These are phyloP conservation scores for Mortierella sp. DNA, from an alignment of 371 early-diverging fungal species.

Conservation along the genomic window DNA sequence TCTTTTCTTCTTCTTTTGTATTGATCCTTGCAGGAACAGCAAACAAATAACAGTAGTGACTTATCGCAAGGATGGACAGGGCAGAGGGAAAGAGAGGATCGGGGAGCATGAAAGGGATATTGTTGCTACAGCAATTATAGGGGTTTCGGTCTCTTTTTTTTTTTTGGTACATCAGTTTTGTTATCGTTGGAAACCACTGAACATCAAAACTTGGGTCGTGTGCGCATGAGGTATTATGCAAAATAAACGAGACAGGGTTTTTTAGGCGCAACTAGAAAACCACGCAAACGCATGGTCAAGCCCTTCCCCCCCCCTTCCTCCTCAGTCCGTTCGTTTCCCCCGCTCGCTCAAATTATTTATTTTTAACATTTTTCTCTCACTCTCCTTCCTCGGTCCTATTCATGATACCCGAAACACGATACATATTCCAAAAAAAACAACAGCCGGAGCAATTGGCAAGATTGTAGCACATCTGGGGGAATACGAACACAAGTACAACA, in stretches of 20 bases:
- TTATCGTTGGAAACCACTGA: neutral
- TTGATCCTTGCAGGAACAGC: neutral
- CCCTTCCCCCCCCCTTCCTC: no score
- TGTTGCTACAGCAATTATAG: neutral
- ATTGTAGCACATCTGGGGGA: slow-evolving; percentile 63
- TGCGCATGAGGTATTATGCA: neutral
- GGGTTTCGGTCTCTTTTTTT: neutral
- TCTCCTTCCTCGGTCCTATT: neutral
- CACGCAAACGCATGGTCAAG: neutral
- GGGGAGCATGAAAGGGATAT: neutral
- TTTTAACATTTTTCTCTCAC: neutral
- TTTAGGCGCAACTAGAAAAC: neutral
- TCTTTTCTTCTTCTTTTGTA: neutral
- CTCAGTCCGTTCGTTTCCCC: neutral
- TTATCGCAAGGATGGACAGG: neutral
- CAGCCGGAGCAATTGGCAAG: slow-evolving; percentile 67
- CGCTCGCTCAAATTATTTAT: slow-evolving; percentile 13
- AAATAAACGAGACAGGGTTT: neutral
- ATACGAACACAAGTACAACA: slow-evolving; percentile 61
- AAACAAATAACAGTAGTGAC: neutral
- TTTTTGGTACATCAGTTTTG: no score
- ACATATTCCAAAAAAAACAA: neutral
- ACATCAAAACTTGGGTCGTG: neutral
- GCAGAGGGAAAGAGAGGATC: neutral
- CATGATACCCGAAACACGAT: neutral